These are phyloP conservation scores for Populus davidiana DNA, from an alignment of 345 rosid species.

Conservation along the genomic window DNA sequence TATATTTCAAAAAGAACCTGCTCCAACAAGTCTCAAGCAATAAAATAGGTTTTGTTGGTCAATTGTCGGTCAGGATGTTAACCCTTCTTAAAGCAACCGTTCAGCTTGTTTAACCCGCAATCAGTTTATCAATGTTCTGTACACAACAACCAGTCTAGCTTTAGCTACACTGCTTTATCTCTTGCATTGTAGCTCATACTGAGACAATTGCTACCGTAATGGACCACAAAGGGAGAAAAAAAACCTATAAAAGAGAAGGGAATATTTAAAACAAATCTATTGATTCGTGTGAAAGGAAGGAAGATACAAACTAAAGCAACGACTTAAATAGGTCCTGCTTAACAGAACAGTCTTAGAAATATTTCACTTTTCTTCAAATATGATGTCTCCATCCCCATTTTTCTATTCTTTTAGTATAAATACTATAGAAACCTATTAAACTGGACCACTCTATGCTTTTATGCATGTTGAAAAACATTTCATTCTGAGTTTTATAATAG, in stretches of 20 bases:
- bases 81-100: constrained; percentile 10
- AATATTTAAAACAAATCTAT: neutral
- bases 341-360: neutral
- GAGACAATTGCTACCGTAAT: neutral
- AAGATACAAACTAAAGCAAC: neutral
- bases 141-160: constrained; percentile 2
- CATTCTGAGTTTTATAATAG: neutral
- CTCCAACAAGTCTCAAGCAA: neutral
- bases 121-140: neutral
- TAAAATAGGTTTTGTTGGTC: neutral
- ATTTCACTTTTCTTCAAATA: neutral
- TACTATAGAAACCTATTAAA: neutral
- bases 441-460: neutral
- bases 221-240: neutral
- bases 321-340: neutral
- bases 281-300: constrained; percentile 17
- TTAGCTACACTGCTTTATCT: neutral
- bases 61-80: neutral
- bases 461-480: no score
- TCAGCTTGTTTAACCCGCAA: constrained; percentile 11
- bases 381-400: neutral
- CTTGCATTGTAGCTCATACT: neutral
- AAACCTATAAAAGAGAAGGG: neutral
- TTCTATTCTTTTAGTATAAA: neutral
- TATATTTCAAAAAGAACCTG: neutral